These are phyloP conservation scores for Neonectria faginata DNA, from an alignment of 2,329 filamentous ascomycete species.

Conservation along the genomic window DNA sequence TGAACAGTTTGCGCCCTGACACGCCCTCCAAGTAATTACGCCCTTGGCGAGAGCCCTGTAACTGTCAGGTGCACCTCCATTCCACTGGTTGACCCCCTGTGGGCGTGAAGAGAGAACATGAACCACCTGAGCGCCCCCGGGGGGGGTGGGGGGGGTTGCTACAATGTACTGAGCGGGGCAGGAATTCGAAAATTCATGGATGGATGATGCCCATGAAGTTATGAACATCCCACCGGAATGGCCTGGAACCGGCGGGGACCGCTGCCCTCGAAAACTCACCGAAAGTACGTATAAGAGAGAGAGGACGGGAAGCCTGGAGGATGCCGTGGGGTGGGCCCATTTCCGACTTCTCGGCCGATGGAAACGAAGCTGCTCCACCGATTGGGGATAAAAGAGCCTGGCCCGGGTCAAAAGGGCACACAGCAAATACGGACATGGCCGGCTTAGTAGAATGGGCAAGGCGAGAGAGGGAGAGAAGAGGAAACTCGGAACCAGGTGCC, in stretches of 20 bases:
- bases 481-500: not conserved
- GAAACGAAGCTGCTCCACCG: conserved; percentile 26
- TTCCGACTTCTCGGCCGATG: conserved; percentile 42
- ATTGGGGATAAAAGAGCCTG: conserved; percentile 3
- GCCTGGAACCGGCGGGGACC: not conserved
- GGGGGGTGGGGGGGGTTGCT: not conserved
- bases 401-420: not conserved
- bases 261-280: not conserved
- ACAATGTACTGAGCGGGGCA: not conserved
- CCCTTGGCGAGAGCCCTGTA: conserved; percentile 8
- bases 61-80: not conserved
- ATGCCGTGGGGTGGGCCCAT: conserved; percentile 10
- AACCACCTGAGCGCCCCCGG: not conserved
- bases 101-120: not conserved
- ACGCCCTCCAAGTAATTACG: conserved; percentile 17
- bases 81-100: not conserved
- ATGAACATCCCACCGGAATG: conserved; percentile 1
- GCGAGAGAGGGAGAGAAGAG: not conserved
- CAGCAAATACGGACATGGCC: conserved; percentile 17
- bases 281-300: conserved; percentile 1
- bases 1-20: conserved; percentile 8
- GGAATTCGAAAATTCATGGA: not conserved
- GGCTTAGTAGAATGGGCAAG: not conserved
- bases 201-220: not conserved
- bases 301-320: not conserved